These are phyloP conservation scores for Paracoccidioides lutzii DNA, from an alignment of 2,329 filamentous ascomycete genomes.

Conservation along the genomic window DNA sequence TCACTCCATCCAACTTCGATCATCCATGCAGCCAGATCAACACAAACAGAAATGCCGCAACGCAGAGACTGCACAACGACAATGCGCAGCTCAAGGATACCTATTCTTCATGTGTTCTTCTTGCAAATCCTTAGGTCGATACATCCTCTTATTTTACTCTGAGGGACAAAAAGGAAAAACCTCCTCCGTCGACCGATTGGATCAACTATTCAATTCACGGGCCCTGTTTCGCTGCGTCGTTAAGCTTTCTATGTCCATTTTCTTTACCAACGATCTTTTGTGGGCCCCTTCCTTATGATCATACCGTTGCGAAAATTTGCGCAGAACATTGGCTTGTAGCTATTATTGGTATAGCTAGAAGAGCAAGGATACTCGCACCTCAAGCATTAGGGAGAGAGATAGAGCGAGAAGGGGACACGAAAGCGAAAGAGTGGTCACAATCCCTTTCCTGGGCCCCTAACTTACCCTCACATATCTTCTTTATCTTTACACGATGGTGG, in stretches of 20 bases:
- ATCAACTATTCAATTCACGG: neutral
- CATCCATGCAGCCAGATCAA: neutral
- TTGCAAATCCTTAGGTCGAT: neutral
- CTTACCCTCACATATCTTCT: neutral
- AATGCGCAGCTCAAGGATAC: neutral
- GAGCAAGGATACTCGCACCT: neutral
- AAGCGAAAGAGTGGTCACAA: neutral
- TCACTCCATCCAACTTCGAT: neutral
- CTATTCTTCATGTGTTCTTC: neutral
- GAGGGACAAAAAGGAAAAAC: neutral
- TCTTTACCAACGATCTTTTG: neutral
- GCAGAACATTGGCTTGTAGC: neutral
- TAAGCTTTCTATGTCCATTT: neutral
- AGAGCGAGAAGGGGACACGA: neutral
- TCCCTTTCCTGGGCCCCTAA: neutral
- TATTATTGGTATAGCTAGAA: neutral
- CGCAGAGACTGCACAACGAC: neutral
- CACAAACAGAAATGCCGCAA: neutral
- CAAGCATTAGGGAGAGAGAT: neutral
- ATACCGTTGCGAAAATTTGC: neutral
- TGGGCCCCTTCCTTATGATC: neutral
- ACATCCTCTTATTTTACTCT: neutral
- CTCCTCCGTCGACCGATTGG: neutral
- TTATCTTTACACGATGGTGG: constrained; percentile 33
- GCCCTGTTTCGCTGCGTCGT: neutral